Conservation (phyloP, 192 early-diverging fungal genomes). For the Gigaspora rosea region DNA sequence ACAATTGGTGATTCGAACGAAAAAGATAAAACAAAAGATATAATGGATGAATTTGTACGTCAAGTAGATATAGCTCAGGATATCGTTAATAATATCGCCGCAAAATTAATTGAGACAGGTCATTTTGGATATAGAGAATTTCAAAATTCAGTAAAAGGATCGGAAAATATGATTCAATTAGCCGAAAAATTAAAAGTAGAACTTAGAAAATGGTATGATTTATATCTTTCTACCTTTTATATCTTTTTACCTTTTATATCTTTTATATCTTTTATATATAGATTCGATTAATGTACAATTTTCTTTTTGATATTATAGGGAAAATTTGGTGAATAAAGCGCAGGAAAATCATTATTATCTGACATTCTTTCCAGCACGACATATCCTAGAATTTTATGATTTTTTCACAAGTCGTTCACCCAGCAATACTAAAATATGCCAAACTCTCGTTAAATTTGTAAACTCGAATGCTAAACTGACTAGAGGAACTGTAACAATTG, state of each 20-base stretch:
- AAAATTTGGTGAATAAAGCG: neutral
- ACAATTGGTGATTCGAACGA: too few relatives aligned
- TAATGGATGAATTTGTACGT: conserved; percentile 27
- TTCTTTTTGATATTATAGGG: conserved; percentile 1
- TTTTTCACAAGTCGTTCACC: neutral
- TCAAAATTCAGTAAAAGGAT: neutral
- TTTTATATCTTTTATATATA: neutral
- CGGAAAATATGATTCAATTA: conserved; percentile 15
- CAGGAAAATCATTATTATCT: conserved; percentile 21
- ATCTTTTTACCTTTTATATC: too few relatives aligned
- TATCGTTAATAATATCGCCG: conserved; percentile 10
- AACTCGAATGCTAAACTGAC: neutral
- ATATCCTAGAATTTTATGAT: conserved; percentile 25
- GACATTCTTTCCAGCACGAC: conserved; percentile 18
- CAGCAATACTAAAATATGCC: neutral
- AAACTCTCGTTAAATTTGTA: conserved; percentile 18
- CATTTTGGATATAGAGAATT: conserved; percentile 33
- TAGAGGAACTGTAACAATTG: neutral
- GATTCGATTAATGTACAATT: too few relatives aligned
- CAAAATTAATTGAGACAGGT: conserved; percentile 29
- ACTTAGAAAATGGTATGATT: neutral
- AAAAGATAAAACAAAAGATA: neutral
- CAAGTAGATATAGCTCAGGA: conserved; percentile 34
- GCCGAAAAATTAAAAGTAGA: neutral
- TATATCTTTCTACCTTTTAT: neutral